These are phyloP conservation scores for Pisolithus sp. DNA, from an alignment of 768 basidiomycete species.

Conservation along the genomic window DNA sequence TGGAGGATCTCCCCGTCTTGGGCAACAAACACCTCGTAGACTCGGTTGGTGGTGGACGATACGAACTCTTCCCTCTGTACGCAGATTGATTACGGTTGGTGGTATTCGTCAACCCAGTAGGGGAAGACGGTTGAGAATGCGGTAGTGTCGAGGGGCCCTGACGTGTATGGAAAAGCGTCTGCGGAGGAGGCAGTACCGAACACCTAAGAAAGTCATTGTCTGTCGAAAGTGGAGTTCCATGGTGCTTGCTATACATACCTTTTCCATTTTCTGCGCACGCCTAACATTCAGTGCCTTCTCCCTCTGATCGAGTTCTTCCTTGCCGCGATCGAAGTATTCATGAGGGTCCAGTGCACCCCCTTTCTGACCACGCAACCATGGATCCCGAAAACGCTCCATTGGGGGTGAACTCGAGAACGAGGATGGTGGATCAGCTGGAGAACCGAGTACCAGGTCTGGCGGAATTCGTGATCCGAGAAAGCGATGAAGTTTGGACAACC, in stretches of 20 bases:
- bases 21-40: conserved; percentile 50
- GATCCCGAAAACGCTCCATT: conserved; percentile 28
- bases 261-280: conserved; percentile 82
- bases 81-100: conserved; percentile 46
- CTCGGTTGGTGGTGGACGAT: conserved; percentile 58
- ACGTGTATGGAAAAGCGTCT: conserved; percentile 69
- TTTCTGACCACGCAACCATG: conserved; percentile 44
- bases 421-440: conserved; percentile 26
- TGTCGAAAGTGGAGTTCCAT: background rate
- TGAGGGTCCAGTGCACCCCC: conserved; percentile 48
- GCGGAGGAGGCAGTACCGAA: conserved; percentile 79
- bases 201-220: conserved; percentile 40
- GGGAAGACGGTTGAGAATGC: conserved; percentile 24
- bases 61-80: conserved; percentile 40
- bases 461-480: conserved; percentile 83
- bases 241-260: conserved; percentile 38
- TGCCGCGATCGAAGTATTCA: conserved; percentile 54
- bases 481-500: conserved; percentile 75
- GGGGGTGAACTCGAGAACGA: conserved; percentile 22
- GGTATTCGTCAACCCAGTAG: conserved; percentile 10
- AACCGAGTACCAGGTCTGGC: conserved; percentile 55
- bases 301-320: conserved; percentile 60
- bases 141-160: conserved; percentile 32
- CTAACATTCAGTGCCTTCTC: conserved; percentile 79
- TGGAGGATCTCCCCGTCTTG: conserved; percentile 9